Evolutionary conservation across 2,329 filamentous ascomycete genomes (phyloP).

Genomic region (Fusarium chuoi): DNA sequence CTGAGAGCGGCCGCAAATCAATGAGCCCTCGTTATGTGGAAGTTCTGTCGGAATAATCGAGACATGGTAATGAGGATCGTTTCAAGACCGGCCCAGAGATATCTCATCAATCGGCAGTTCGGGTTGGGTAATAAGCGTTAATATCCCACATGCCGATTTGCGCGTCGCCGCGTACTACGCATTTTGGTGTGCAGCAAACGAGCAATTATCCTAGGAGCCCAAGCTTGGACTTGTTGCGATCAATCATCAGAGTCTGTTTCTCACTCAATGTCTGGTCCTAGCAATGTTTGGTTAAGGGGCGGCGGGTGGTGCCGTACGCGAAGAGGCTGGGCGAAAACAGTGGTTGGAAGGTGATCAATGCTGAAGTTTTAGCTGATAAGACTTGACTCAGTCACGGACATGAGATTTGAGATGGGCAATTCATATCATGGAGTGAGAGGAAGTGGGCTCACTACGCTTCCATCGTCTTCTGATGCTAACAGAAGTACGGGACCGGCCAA

Average conservation of each 20-base stretch:
- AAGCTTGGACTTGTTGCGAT: slow-evolving; percentile 62
- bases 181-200: slow-evolving; percentile 57
- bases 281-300: slow-evolving; percentile 71
- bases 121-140: slow-evolving; percentile 54
- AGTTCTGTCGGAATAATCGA: neutral
- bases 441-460: slow-evolving; percentile 14
- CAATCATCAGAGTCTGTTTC: slow-evolving; percentile 58
- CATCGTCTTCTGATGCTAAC: slow-evolving; percentile 8
- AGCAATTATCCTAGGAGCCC: slow-evolving; percentile 51
- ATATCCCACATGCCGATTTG: slow-evolving; percentile 68
- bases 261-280: slow-evolving; percentile 70
- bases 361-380: slow-evolving; percentile 44
- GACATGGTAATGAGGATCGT: neutral
- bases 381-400: neutral
- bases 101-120: neutral
- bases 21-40: neutral
- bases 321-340: slow-evolving; percentile 71
- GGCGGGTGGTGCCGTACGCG: slow-evolving; percentile 70
- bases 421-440: neutral
- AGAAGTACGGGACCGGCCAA: neutral
- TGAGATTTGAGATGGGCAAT: slow-evolving; percentile 4
- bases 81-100: neutral
- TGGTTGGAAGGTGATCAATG: slow-evolving; percentile 65
- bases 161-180: slow-evolving; percentile 67
- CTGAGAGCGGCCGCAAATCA: neutral